A percentile compares a stretch with the other conserved stretches of the same genome.
Evolutionary conservation across 2,329 filamentous ascomycete species (phyloP).

Genomic region (Gaeumannomyces sp.): DNA sequence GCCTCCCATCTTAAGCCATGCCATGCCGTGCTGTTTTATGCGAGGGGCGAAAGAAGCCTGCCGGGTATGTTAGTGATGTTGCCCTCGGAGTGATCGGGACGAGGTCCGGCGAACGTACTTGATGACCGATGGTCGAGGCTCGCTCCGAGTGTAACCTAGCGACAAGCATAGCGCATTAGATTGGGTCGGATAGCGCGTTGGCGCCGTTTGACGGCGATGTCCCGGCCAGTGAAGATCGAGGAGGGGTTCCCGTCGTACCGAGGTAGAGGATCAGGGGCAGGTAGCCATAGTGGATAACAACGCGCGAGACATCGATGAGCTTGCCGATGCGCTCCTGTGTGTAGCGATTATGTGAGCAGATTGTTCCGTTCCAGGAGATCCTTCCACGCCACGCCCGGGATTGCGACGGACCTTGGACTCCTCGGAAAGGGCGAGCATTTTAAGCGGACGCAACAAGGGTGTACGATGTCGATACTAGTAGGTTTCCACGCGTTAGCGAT

Average conservation of each 20-base stretch:
- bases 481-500: background rate
- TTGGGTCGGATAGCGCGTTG: slow-evolving; percentile 10
- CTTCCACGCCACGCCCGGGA: background rate
- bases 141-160: slow-evolving; percentile 86
- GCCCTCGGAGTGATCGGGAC: background rate
- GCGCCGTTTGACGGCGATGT: background rate
- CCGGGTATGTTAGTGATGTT: slow-evolving; percentile 10
- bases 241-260: slow-evolving; percentile 48
- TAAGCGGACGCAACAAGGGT: slow-evolving; percentile 19
- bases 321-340: slow-evolving; percentile 90
- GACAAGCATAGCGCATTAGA: slow-evolving; percentile 19
- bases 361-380: background rate
- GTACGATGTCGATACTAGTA: background rate
- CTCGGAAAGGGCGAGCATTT: slow-evolving; percentile 72
- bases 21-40: slow-evolving; percentile 31
- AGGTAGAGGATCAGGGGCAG: slow-evolving; percentile 95
- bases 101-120: slow-evolving; percentile 34
- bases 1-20: background rate
- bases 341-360: background rate
- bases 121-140: slow-evolving; percentile 72
- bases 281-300: slow-evolving; percentile 97
- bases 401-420: slow-evolving; percentile 75
- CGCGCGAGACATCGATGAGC: slow-evolving; percentile 88
- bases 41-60: slow-evolving; percentile 60
- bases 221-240: background rate